These are phyloP conservation scores for Phytophthora quininea DNA, from an alignment of 352 stramenopile species.

Conservation along the genomic window DNA sequence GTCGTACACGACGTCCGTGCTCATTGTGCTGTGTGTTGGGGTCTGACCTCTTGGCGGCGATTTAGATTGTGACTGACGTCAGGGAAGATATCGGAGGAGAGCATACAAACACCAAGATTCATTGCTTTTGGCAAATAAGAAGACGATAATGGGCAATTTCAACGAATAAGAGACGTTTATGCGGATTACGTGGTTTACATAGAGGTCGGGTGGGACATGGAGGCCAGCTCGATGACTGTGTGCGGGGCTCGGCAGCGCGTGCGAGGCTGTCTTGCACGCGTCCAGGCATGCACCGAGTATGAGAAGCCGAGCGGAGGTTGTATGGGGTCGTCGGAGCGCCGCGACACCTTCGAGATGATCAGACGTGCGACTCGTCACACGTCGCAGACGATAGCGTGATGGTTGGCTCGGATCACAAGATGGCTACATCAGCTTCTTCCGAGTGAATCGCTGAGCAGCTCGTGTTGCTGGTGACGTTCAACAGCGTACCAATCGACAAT, in stretches of 20 bases:
- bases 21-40: constrained; percentile 29
- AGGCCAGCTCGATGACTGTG: background rate
- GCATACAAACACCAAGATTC: background rate
- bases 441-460: background rate
- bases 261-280: no score
- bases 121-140: background rate
- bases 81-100: background rate
- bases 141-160: constrained; percentile 5
- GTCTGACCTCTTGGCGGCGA: constrained; percentile 15
- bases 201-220: background rate
- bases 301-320: background rate
- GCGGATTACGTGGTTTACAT: constrained; percentile 5
- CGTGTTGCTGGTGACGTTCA: background rate
- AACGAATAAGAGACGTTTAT: constrained; percentile 6
- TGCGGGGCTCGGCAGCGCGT: background rate
- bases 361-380: background rate
- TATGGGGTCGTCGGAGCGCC: background rate
- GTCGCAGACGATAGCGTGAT: background rate
- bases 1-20: constrained; percentile 76
- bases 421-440: constrained; percentile 5
- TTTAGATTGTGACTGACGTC: constrained; percentile 28
- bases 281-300: background rate
- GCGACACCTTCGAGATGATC: background rate
- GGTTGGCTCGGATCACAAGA: background rate
- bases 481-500: background rate